phyloP scores from a whole-genome alignment of 2,329 filamentous ascomycete species.

The Aureobasidium subglaciale region DNA sequence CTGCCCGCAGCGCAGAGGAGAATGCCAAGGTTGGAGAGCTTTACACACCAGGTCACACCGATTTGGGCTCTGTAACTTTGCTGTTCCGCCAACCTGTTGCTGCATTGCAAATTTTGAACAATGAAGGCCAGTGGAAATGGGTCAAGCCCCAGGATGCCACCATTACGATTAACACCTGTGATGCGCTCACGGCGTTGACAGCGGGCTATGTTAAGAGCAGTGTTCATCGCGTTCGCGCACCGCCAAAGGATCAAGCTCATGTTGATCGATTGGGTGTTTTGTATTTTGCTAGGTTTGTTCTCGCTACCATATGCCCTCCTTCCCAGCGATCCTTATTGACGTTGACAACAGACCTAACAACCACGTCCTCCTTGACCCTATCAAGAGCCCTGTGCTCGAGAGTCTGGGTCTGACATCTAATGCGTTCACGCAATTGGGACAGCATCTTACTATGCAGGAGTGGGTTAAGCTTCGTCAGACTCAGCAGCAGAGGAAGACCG shows the following conservation, averaged over 20 bases:
- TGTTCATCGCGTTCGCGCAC: conserved; percentile 43
- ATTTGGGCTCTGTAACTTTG: conserved; percentile 35
- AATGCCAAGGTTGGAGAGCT: conserved; percentile 25
- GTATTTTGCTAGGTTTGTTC: conserved; percentile 42
- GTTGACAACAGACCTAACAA: conserved; percentile 28
- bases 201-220: conserved; percentile 41
- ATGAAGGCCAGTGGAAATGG: conserved; percentile 34
- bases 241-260: conserved; percentile 42
- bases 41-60: conserved; percentile 33
- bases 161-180: conserved; percentile 35
- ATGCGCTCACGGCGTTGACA: conserved; percentile 33
- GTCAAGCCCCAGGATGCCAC: conserved; percentile 33
- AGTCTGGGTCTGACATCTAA: conserved; percentile 27
- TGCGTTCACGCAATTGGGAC: conserved; percentile 25
- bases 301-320: not conserved
- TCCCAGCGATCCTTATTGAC: not conserved
- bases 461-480: conserved; percentile 34
- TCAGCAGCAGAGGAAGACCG: conserved; percentile 33
- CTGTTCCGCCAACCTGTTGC: conserved; percentile 33
- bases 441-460: conserved; percentile 39
- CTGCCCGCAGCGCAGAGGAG: conserved; percentile 29
- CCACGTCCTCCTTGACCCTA: conserved; percentile 31
- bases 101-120: conserved; percentile 30
- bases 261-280: conserved; percentile 44
- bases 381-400: conserved; percentile 33